Evolutionary conservation across 2,329 filamentous ascomycete genomes (phyloP).

Genomic region (Xylariaceae sp.): DNA sequence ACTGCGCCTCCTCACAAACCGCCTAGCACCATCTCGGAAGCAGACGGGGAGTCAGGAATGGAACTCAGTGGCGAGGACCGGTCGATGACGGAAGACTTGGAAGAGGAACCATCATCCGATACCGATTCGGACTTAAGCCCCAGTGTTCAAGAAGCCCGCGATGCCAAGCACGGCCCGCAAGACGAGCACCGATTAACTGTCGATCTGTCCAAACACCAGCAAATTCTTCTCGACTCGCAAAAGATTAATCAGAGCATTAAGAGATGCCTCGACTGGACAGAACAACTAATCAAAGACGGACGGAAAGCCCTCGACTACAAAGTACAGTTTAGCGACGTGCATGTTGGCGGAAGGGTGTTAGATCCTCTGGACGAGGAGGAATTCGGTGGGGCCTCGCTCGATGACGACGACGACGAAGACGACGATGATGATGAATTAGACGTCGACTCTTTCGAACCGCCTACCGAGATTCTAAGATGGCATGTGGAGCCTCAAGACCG

Average conservation of each 20-base stretch:
- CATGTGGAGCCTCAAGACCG: slow-evolving; percentile 40
- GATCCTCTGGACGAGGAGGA: slow-evolving; percentile 52
- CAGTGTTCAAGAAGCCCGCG: slow-evolving; percentile 36
- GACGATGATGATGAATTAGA: slow-evolving; percentile 3
- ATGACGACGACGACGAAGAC: slow-evolving; percentile 23
- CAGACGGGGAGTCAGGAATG: slow-evolving; percentile 42
- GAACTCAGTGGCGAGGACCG: slow-evolving; percentile 43
- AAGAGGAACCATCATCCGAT: slow-evolving; percentile 48
- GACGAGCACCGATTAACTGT: slow-evolving; percentile 81
- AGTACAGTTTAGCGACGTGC: slow-evolving; percentile 72
- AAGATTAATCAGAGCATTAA: slow-evolving; percentile 94
- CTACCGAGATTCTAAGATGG: slow-evolving; percentile 22
- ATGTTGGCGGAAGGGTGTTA: slow-evolving; percentile 75
- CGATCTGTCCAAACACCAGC: slow-evolving; percentile 82
- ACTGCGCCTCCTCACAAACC: slow-evolving; percentile 40
- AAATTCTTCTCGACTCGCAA: slow-evolving; percentile 82
- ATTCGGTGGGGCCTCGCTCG: slow-evolving; percentile 25
- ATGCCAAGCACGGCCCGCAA: slow-evolving; percentile 55
- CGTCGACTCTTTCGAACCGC: slow-evolving; percentile 16
- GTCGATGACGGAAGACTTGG: slow-evolving; percentile 36
- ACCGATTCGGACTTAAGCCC: slow-evolving; percentile 39
- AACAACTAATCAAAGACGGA: slow-evolving; percentile 83
- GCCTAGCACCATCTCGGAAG: slow-evolving; percentile 40
- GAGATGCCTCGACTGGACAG: slow-evolving; percentile 81
- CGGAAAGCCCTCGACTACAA: slow-evolving; percentile 80